Evolutionary conservation across 306 rosid genomes (phyloP), one percentile per base, ranked within the genome.

Genomic region (Malus domestica): DNA sequence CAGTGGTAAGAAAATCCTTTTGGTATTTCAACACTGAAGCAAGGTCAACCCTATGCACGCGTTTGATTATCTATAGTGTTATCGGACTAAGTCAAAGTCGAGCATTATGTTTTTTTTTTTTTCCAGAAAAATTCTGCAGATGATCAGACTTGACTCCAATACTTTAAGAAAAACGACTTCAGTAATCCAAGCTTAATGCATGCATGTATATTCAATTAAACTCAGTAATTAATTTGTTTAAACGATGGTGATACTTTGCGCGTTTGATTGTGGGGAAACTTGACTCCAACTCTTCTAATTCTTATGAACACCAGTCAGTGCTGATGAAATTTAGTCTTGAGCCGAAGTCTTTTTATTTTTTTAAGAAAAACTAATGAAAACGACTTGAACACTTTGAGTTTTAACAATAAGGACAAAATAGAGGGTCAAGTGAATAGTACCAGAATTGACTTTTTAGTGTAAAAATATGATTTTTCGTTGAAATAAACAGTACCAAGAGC

Each of bases 121-220:
- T 11, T 20, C 42, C 61, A 1, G 22, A 16, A 57, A 15, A 12
- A 23, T 40, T 73, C 42, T 25, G 77, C 76, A 57, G 55, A 72
- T 29, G 55, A 57, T 57, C 76, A 22, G n/a, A 72, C 38, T 58
- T 72, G 76, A 72, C 76, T 72, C 23, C 15, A 59, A 3, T 15
- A 40, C 38, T 14, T 57, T 18, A 55, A 35, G 12, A 72, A 40
- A n/a, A 55, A 61, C 23, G 52, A 58, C 33, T 59, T 40, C 40
- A 42, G 38, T 40, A 64, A 73, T 32, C 42, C 35, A 18, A 10
- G 64, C 22, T 46, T 72, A n/a, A 14, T 22, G 76, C 20, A 49
- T 49, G 20, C 55, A 1, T 49, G 55, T 49, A 49, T 57, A 65
- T 22, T 72, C 40, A 46, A 57, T 20, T 71, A 25, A 60, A 25